Evolutionary conservation across 371 early-diverging fungal genomes (phyloP), one percentile per base, ranked within the genome.

Genomic region (Actinomortierella wolfii): DNA sequence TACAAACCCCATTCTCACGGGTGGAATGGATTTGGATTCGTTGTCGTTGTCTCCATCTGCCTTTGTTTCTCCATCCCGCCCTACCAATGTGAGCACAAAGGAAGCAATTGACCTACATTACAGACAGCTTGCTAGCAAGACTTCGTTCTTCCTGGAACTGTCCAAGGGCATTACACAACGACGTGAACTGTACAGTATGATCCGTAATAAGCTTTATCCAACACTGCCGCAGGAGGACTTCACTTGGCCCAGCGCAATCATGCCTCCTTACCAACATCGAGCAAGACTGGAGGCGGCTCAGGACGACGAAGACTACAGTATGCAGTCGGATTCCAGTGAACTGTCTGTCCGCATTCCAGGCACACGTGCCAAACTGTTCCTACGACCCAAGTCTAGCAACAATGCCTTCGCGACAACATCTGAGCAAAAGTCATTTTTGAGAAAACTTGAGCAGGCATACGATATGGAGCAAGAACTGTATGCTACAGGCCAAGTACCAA

Each of bases 181-280:
- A 20, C 79, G 87, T 21, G 86, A 86, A 62, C 83, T 84, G 82
- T 78, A 77, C 40, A 61, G 64, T 1, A 71, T 82, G 45, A 54
- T 85, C 20, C 61, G 61, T 13, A 64, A 76, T 20, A 83, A 81
- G 54, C 58, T 81, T n/a, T 45, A 63, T 18, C 58, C 64, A 39
- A 54, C 59, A 25, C 13, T 59, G 43, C 39, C 67, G 4, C 57
- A 51, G 14, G 67, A 69, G 5, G 69, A 71, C 25, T 60, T 64
- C 4, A 54, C 66, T 2, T 81, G 81, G 80, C 81, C 81, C 2
- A 34, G 34, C 11, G 34, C 34, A 11, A 34, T 34, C 34, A 34
- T 6, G 11, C 34, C 34, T 34, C 34, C 34, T 4, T 11, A 6
- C 11, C 7, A 6, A 11, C 34, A 34, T 6, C 34, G 11, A 11